Evolutionary conservation across 345 rosid species (phyloP).

Genomic region (Schrenkiella parvula): DNA sequence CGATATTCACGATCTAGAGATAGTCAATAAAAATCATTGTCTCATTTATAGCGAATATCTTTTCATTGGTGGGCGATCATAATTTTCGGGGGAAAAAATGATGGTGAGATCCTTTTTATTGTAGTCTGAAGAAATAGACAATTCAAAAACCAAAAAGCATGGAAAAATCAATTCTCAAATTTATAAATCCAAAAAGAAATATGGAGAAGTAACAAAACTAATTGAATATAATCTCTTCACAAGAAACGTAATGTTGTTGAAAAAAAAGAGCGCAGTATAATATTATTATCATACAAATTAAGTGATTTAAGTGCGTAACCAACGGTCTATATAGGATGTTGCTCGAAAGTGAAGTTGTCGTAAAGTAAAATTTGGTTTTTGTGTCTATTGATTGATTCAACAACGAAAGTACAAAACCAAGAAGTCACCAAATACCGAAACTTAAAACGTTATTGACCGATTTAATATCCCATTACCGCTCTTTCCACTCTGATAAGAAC

Average conservation of each 20-base stretch:
- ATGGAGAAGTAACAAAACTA: too few relatives aligned
- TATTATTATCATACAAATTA: background rate
- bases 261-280: too few relatives aligned
- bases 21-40: background rate
- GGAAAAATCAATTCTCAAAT: too few relatives aligned
- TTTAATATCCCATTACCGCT: background rate
- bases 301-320: background rate
- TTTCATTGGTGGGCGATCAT: background rate
- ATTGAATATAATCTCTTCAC: too few relatives aligned
- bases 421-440: background rate
- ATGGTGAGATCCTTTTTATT: too few relatives aligned
- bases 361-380: background rate
- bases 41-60: background rate
- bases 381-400: background rate
- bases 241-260: too few relatives aligned
- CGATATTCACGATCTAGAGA: background rate
- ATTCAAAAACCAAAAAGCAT: too few relatives aligned
- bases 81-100: too few relatives aligned
- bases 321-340: constrained; percentile 1
- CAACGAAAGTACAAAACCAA: background rate
- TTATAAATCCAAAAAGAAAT: too few relatives aligned
- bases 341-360: background rate
- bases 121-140: too few relatives aligned
- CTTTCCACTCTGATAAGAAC: background rate
- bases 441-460: background rate